Evolutionary conservation across 371 early-diverging fungal species (phyloP).

Genomic region (Circinella umbellata): DNA sequence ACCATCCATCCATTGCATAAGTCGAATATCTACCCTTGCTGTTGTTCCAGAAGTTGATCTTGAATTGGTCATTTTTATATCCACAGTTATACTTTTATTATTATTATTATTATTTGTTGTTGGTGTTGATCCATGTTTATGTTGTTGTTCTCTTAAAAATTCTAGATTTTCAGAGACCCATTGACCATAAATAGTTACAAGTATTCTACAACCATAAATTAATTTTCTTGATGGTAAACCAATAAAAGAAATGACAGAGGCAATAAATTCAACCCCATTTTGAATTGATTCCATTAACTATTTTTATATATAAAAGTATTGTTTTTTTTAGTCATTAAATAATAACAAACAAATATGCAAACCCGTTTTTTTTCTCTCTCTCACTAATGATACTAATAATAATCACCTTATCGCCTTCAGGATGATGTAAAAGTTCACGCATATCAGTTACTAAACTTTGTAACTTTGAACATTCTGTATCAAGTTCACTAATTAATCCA

Average conservation of each 20-base stretch:
- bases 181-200: slow-evolving; percentile 43
- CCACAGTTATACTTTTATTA: not conserved
- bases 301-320: not conserved
- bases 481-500: slow-evolving; percentile 35
- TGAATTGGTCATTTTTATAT: slow-evolving; percentile 17
- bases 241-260: slow-evolving; percentile 34
- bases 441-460: slow-evolving; percentile 33
- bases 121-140: not conserved
- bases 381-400: too few species aligned
- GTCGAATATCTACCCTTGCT: slow-evolving; percentile 38
- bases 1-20: slow-evolving; percentile 48
- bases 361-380: not conserved
- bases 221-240: slow-evolving; percentile 37
- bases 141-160: slow-evolving; percentile 21
- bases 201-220: slow-evolving; percentile 29
- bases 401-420: slow-evolving; percentile 37
- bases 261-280: slow-evolving; percentile 44
- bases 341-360: not conserved
- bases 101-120: not conserved
- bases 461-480: slow-evolving; percentile 41
- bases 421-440: slow-evolving; percentile 28
- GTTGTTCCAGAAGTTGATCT: not conserved
- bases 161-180: slow-evolving; percentile 45
- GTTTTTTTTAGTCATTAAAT: not conserved
- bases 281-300: slow-evolving; percentile 49